A percentile compares a stretch with the other conserved stretches of the same genome.
phyloP scores from a whole-genome alignment of 371 early-diverging fungal species.

The Scutellospora calospora region DNA sequence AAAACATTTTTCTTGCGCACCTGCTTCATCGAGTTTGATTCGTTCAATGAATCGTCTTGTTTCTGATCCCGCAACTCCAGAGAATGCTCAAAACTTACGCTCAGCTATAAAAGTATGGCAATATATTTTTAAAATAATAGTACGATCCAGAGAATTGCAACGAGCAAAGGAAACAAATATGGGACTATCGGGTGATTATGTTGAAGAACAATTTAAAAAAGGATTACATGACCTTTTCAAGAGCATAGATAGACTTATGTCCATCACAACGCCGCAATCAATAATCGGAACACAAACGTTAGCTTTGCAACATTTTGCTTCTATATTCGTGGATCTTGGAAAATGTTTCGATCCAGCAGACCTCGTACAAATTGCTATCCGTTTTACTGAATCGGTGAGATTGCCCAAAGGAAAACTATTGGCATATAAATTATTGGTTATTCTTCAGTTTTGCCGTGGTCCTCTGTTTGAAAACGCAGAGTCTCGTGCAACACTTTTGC shows the following conservation, averaged over 20 bases:
- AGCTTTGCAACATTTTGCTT: slow-evolving; percentile 71
- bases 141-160: slow-evolving; percentile 57
- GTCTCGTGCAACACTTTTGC: slow-evolving; percentile 60
- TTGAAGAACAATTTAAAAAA: slow-evolving; percentile 54
- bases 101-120: slow-evolving; percentile 77
- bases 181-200: slow-evolving; percentile 46
- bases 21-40: slow-evolving; percentile 57
- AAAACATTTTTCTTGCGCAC: slow-evolving; percentile 55
- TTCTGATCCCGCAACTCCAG: slow-evolving; percentile 54
- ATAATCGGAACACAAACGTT: slow-evolving; percentile 74
- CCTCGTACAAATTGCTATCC: slow-evolving; percentile 58
- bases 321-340: slow-evolving; percentile 62
- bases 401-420: slow-evolving; percentile 66
- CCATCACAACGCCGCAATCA: slow-evolving; percentile 59
- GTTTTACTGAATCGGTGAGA: slow-evolving; percentile 61
- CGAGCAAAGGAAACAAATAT: slow-evolving; percentile 52
- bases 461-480: slow-evolving; percentile 64
- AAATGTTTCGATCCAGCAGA: slow-evolving; percentile 59
- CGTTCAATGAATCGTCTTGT: slow-evolving; percentile 59
- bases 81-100: slow-evolving; percentile 62
- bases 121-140: slow-evolving; percentile 69
- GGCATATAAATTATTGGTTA: slow-evolving; percentile 65
- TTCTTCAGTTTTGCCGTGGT: slow-evolving; percentile 65
- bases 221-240: slow-evolving; percentile 54
- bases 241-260: slow-evolving; percentile 63